Evolutionary conservation across 2,329 filamentous ascomycete genomes (phyloP).

Genomic region (Trichothecium roseum): DNA sequence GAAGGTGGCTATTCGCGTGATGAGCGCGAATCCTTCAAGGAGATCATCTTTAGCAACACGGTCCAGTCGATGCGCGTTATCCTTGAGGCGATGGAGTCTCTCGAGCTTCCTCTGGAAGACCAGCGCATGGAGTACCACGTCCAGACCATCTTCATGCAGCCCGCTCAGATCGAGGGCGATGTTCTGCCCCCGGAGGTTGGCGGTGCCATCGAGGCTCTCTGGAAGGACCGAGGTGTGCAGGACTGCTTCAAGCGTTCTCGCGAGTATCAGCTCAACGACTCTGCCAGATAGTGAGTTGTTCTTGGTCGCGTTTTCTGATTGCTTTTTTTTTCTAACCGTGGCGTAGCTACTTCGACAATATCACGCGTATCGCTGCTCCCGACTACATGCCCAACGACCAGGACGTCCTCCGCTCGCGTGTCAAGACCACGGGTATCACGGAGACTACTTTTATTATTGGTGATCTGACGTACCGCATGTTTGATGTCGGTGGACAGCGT

Average conservation of each 20-base stretch:
- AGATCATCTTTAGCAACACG: slow-evolving; percentile 62
- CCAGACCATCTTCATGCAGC: slow-evolving; percentile 98
- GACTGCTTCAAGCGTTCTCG: slow-evolving; percentile 92
- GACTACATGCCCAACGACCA: slow-evolving; percentile 95
- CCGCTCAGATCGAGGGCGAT: slow-evolving; percentile 91
- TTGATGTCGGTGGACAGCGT: slow-evolving; percentile 90
- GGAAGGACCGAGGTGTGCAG: slow-evolving; percentile 88
- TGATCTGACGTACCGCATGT: slow-evolving; percentile 92
- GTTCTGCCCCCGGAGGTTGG: slow-evolving; percentile 90
- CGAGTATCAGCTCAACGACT: slow-evolving; percentile 95
- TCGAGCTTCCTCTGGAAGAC: slow-evolving; percentile 76
- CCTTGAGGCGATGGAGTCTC: slow-evolving; percentile 57
- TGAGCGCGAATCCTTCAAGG: slow-evolving; percentile 59
- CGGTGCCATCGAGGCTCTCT: slow-evolving; percentile 81
- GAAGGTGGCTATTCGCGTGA: slow-evolving; percentile 98
- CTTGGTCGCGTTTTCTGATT: neutral
- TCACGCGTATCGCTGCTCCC: slow-evolving; percentile 78
- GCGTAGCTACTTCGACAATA: slow-evolving; percentile 85
- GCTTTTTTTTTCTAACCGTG: slow-evolving; percentile 19
- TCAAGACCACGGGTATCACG: slow-evolving; percentile 96
- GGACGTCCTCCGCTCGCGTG: slow-evolving; percentile 88
- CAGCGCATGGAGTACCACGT: slow-evolving; percentile 93
- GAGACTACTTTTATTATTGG: slow-evolving; percentile 95
- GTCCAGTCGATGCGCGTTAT: slow-evolving; percentile 62
- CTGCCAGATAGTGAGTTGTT: slow-evolving; percentile 76